phyloP scores from a whole-genome alignment of 1,139 yeast genomes.

The Entelexis paramagnoliae region DNA sequence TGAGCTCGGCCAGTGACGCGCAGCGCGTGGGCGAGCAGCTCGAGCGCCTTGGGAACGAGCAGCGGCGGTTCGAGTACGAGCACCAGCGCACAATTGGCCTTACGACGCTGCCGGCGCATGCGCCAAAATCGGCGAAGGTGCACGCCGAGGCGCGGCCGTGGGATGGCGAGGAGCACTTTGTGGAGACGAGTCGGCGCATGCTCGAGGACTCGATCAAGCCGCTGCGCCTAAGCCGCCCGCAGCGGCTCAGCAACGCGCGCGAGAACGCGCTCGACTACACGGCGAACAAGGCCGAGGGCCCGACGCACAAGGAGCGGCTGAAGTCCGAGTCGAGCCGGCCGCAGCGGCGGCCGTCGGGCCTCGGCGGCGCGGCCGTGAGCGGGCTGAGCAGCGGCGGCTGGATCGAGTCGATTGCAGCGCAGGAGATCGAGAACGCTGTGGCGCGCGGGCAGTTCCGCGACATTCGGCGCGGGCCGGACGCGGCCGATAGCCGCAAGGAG shows the following conservation, averaged over 20 bases:
- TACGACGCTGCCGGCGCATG: constrained; percentile 36
- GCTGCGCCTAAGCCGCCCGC: constrained; percentile 30
- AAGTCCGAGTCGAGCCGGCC: constrained; percentile 29
- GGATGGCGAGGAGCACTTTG: constrained; percentile 50
- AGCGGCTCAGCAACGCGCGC: constrained; percentile 47
- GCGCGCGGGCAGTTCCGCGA: constrained; percentile 59
- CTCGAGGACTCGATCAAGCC: constrained; percentile 51
- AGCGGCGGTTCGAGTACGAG: constrained; percentile 30
- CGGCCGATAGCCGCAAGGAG: constrained; percentile 19
- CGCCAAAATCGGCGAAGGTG: constrained; percentile 45
- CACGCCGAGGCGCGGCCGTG: constrained; percentile 53
- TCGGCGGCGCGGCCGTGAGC: constrained; percentile 3
- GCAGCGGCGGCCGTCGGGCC: not conserved
- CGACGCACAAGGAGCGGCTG: constrained; percentile 51
- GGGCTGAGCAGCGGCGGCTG: constrained; percentile 25
- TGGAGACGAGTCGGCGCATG: constrained; percentile 53
- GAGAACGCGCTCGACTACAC: constrained; percentile 60
- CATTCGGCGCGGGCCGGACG: constrained; percentile 39
- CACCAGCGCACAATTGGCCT: constrained; percentile 36
- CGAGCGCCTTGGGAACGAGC: constrained; percentile 4
- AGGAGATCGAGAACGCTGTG: constrained; percentile 62
- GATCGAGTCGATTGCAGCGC: constrained; percentile 60
- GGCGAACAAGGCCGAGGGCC: constrained; percentile 30
- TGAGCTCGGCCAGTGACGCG: constrained; percentile 13
- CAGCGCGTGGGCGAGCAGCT: constrained; percentile 1